Evolutionary conservation across 768 basidiomycete species (phyloP), one percentile per base, ranked within the genome.

Genomic region (Phlegmacium glaucopus): DNA sequence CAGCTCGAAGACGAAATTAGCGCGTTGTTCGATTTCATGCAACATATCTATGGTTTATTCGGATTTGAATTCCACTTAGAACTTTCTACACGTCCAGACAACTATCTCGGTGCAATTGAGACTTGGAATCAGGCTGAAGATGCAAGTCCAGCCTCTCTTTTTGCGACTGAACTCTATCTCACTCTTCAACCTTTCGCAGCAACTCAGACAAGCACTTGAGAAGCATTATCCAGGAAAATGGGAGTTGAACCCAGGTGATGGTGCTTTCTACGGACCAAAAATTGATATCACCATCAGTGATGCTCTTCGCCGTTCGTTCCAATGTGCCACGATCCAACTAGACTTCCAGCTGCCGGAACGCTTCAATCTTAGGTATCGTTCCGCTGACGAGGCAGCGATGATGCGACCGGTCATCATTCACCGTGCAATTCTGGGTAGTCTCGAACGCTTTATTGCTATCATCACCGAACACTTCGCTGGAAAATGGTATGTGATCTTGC

Each of bases 191-290:
- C 25, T 30, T 26, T 35, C 35, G 34, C 63, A 94, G 89, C 90
- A 92, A 87, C 79, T 94, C 44, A 84, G 76, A 44, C 72, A 77
- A 55, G 87, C 91, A 1, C 81, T 99, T 43, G 90, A 98, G 29
- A 85, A 84, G 58, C 79, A 82, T 48, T 87, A 94, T 56, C 82
- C 91, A 0, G 93, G 90, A 39, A 78, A 88, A 55, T 99, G 96
- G 96, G 79, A 84, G 45, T 67, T 94, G 48, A 96, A 96, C 66
- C 90, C 90, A 8, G 95, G 94, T 38, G 96, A 99, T 60, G 96
- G 96, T 42, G 96, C 96, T 9, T 99, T 99, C 79, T 99, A 99
- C 70, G 96, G 96, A 0, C 96, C 96, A 53, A 98, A 98, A 75
- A 95, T 97, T 60, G 96, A 98, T 68, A 95, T 99, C 71, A 92